Percentiles rank a stretch among this genome's conserved stretches.
These are phyloP conservation scores for Saccharomyces hybrid DNA, from an alignment of 1,139 yeast genomes.

Conservation along the genomic window DNA sequence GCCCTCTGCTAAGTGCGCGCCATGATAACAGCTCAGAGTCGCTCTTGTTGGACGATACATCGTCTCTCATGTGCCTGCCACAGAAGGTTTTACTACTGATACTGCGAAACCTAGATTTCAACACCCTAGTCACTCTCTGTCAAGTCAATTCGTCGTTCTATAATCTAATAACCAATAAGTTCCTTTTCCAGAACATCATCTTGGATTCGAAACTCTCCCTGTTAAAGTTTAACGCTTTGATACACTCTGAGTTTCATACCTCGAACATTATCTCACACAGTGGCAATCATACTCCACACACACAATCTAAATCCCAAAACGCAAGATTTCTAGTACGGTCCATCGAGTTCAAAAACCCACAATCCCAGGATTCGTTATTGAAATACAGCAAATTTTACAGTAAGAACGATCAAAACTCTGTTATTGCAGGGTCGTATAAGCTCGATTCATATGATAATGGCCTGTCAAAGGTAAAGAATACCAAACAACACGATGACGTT, in stretches of 20 bases:
- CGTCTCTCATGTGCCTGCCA: conserved; percentile 11
- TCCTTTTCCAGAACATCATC: conserved; percentile 21
- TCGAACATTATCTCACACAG: conserved; percentile 11
- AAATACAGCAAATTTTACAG: conserved; percentile 27
- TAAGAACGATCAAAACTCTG: conserved; percentile 10
- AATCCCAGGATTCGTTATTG: conserved; percentile 30
- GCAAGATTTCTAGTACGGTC: conserved; percentile 24
- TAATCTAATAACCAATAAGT: conserved; percentile 20
- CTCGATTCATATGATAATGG: conserved; percentile 7
- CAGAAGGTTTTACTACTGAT: conserved; percentile 17
- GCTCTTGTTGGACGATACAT: neutral
- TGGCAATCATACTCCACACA: neutral
- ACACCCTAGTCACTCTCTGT: conserved; percentile 19
- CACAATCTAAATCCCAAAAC: conserved; percentile 13
- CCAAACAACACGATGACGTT: neutral
- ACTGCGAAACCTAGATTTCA: conserved; percentile 17
- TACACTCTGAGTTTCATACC: conserved; percentile 26
- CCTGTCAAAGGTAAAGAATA: conserved; percentile 3
- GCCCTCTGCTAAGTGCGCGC: neutral
- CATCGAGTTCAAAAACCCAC: conserved; percentile 28
- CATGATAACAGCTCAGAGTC: neutral
- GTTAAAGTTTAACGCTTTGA: conserved; percentile 26
- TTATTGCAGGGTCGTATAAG: conserved; percentile 26
- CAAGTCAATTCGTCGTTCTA: conserved; percentile 22
- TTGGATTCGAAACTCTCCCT: conserved; percentile 22